Percentiles rank a stretch among this genome's conserved stretches.
These are phyloP conservation scores for Arachis stenosperma DNA, from an alignment of 306 rosid species.

Conservation along the genomic window DNA sequence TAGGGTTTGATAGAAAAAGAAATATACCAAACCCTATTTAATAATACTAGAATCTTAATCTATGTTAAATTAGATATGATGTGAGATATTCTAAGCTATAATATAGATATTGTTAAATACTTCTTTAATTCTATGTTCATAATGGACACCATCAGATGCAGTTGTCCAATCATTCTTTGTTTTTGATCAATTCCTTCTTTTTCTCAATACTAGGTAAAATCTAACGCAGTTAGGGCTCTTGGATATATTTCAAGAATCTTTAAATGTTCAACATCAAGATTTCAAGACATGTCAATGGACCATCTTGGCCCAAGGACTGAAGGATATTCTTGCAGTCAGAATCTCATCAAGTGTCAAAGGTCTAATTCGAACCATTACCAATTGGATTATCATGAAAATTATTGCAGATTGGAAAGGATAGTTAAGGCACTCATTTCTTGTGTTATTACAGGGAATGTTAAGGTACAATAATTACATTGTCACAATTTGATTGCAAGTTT, in stretches of 20 bases:
- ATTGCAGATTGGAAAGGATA: conserved; percentile 64
- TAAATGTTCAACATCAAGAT: conserved; percentile 52
- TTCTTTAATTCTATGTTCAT: too few relatives aligned
- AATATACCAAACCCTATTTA: too few relatives aligned
- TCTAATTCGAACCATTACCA: conserved; percentile 36
- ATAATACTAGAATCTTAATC: too few relatives aligned
- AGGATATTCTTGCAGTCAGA: conserved; percentile 36
- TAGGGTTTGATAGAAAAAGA: too few relatives aligned
- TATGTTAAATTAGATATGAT: too few relatives aligned
- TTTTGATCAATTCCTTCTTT: conserved; percentile 14
- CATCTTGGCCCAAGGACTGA: conserved; percentile 33
- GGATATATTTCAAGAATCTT: conserved; percentile 90
- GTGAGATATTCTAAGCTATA: too few relatives aligned
- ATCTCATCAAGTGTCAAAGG: conserved; percentile 33
- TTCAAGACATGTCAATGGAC: conserved; percentile 39
- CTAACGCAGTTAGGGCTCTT: conserved; percentile 98
- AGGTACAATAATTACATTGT: conserved; percentile 57
- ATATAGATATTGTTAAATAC: too few relatives aligned
- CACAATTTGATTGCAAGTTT: conserved; percentile 30
- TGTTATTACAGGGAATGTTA: conserved; percentile 85
- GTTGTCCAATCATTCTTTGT: conserved; percentile 5
- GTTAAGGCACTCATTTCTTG: conserved; percentile 82
- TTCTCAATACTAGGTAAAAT: conserved; percentile 67
- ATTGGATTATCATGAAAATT: conserved; percentile 51
- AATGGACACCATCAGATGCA: neutral